These are phyloP conservation scores for Apiotrichum porosum DNA, from an alignment of 1,284 basidiomycete genomes.

Conservation along the genomic window DNA sequence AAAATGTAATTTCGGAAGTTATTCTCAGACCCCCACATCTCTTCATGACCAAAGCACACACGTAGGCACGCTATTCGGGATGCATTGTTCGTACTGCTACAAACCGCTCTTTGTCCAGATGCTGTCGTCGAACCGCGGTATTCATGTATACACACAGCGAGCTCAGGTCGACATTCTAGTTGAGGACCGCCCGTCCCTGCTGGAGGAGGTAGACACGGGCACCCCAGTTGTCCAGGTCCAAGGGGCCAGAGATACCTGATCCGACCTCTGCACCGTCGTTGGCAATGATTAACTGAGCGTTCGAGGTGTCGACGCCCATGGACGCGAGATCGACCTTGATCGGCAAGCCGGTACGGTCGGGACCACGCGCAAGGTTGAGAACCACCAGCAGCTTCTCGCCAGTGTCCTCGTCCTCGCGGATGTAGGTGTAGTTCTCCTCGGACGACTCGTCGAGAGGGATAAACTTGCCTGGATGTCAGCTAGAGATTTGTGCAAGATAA, in stretches of 20 bases:
- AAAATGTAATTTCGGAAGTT: no score
- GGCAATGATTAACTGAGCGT: slow-evolving; percentile 24
- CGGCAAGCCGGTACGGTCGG: slow-evolving; percentile 14
- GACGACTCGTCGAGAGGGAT: slow-evolving; percentile 35
- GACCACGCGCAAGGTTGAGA: slow-evolving; percentile 36
- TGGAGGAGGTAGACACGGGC: slow-evolving; percentile 29
- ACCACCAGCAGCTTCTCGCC: slow-evolving; percentile 28
- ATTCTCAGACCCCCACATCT: no score
- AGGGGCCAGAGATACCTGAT: slow-evolving; percentile 11
- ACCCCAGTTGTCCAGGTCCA: slow-evolving; percentile 23
- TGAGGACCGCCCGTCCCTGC: no score
- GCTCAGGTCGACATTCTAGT: no score
- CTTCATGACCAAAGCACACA: no score
- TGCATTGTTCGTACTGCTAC: no score
- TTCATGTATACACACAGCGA: no score
- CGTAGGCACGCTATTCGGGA: no score
- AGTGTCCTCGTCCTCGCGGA: slow-evolving; percentile 32
- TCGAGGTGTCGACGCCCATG: slow-evolving; percentile 18
- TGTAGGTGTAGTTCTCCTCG: slow-evolving; percentile 42
- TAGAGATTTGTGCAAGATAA: slow-evolving; percentile 15
- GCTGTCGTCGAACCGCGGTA: no score
- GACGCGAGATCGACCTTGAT: slow-evolving; percentile 4
- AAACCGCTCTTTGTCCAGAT: no score
- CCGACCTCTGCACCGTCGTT: slow-evolving; percentile 21
- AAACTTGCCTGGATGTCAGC: slow-evolving; percentile 26